Conservation (phyloP, 805 yeast species). For the Candida vartiovaarae region DNA sequence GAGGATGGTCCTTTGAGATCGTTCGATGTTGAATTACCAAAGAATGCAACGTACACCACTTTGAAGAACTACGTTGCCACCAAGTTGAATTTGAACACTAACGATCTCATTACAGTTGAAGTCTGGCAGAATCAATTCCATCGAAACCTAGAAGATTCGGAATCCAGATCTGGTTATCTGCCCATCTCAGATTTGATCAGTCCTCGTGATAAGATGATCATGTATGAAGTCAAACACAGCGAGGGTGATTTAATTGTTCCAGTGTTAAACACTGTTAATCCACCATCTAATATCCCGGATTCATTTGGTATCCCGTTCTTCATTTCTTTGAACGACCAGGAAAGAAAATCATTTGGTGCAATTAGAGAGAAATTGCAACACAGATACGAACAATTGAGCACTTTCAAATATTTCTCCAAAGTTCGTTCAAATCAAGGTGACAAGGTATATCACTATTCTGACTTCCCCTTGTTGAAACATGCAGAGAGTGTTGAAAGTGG, state of each 20-base stretch:
- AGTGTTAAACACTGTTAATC: slow-evolving; percentile 41
- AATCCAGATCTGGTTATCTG: slow-evolving; percentile 41
- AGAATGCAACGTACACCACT: slow-evolving; percentile 56
- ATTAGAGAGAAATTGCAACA: slow-evolving; percentile 53
- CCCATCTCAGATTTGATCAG: slow-evolving; percentile 65
- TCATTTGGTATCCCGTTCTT: slow-evolving; percentile 77
- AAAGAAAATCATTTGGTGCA: slow-evolving; percentile 46
- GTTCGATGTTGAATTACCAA: slow-evolving; percentile 68
- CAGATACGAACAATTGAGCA: slow-evolving; percentile 40
- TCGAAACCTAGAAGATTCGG: slow-evolving; percentile 59
- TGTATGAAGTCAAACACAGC: slow-evolving; percentile 45
- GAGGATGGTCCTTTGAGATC: slow-evolving; percentile 39
- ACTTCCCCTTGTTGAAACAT: slow-evolving; percentile 29
- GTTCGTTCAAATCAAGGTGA: slow-evolving; percentile 14
- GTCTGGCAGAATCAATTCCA: slow-evolving; percentile 64
- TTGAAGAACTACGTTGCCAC: slow-evolving; percentile 54
- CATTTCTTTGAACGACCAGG: slow-evolving; percentile 46
- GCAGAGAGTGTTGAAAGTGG: slow-evolving; percentile 27
- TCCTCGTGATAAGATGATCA: slow-evolving; percentile 53
- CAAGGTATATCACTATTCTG: slow-evolving; percentile 17
- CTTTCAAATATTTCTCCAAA: slow-evolving; percentile 30
- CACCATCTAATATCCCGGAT: slow-evolving; percentile 34
- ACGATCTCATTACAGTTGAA: slow-evolving; percentile 45
- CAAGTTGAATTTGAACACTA: slow-evolving; percentile 32
- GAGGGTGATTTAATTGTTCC: slow-evolving; percentile 53